phyloP scores from a whole-genome alignment of 2,329 filamentous ascomycete species.

The Alternaria atra region DNA sequence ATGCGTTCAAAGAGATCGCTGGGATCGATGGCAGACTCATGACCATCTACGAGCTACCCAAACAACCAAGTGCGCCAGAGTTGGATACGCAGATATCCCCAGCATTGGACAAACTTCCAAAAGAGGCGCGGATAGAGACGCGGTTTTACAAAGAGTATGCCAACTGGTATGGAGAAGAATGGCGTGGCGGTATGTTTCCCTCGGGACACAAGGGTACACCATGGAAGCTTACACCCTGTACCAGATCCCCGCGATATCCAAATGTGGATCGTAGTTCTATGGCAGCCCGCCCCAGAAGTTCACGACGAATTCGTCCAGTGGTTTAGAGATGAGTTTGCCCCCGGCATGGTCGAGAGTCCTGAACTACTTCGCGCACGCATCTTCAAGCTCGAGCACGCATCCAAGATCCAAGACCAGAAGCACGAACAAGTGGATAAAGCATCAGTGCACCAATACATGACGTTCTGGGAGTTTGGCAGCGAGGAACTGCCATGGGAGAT shows the following conservation, averaged over 20 bases:
- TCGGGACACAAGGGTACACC: background rate
- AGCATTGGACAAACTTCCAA: conserved; percentile 6
- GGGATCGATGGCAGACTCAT: conserved; percentile 18
- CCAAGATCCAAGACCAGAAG: conserved; percentile 8
- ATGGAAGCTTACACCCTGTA: conserved; percentile 4
- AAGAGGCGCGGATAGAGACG: conserved; percentile 15
- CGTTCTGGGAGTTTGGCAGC: conserved; percentile 26
- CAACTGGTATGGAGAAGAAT: conserved; percentile 19
- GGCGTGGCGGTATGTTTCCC: conserved; percentile 19
- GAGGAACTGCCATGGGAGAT: conserved; percentile 29
- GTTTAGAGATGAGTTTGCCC: conserved; percentile 20
- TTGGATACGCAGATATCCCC: conserved; percentile 17
- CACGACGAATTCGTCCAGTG: conserved; percentile 25
- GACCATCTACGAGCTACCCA: conserved; percentile 23
- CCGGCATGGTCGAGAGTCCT: conserved; percentile 25
- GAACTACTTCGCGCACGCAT: conserved; percentile 23
- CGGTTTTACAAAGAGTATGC: conserved; percentile 17
- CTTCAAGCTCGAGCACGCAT: conserved; percentile 24
- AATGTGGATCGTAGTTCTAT: conserved; percentile 23
- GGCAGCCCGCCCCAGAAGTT: conserved; percentile 15
- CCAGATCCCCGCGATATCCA: conserved; percentile 20
- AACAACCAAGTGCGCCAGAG: conserved; percentile 11
- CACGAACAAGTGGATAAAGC: conserved; percentile 6
- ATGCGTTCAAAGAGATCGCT: conserved; percentile 23
- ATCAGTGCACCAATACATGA: conserved; percentile 24